These are phyloP conservation scores for Hyaloperonospora arabidopsidis DNA, from an alignment of 352 stramenopile species.

Conservation along the genomic window DNA sequence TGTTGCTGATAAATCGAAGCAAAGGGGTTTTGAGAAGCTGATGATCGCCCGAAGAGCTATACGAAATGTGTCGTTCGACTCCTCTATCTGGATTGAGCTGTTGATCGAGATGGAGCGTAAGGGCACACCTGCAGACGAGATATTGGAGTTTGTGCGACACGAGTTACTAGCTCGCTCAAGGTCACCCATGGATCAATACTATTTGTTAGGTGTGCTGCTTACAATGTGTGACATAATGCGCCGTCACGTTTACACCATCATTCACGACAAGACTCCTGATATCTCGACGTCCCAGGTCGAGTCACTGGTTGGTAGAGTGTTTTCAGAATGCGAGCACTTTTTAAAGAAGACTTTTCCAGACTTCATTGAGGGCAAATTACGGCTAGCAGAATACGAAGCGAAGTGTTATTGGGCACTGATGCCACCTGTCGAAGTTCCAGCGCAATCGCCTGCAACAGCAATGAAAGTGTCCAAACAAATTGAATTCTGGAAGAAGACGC, in stretches of 20 bases:
- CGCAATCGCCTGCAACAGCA: neutral
- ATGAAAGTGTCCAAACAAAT: slow-evolving; percentile 25
- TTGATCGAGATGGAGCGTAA: slow-evolving; percentile 44
- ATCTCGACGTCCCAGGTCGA: slow-evolving; percentile 16
- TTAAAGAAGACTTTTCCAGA: slow-evolving; percentile 29
- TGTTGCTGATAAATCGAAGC: neutral
- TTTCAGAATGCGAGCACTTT: slow-evolving; percentile 31
- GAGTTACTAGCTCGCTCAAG: slow-evolving; percentile 28
- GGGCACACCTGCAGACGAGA: slow-evolving; percentile 2
- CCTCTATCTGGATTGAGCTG: slow-evolving; percentile 43
- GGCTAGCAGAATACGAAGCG: slow-evolving; percentile 40
- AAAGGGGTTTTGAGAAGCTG: slow-evolving; percentile 12
- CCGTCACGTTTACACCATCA: slow-evolving; percentile 14
- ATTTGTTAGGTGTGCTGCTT: slow-evolving; percentile 42
- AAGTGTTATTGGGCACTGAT: slow-evolving; percentile 36
- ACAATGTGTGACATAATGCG: slow-evolving; percentile 40
- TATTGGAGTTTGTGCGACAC: slow-evolving; percentile 22
- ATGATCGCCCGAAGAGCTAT: slow-evolving; percentile 31
- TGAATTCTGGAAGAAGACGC: slow-evolving; percentile 27
- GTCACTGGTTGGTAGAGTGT: slow-evolving; percentile 22
- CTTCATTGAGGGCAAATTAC: slow-evolving; percentile 25
- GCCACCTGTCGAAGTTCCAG: slow-evolving; percentile 5
- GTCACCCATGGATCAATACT: slow-evolving; percentile 47
- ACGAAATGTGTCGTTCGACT: slow-evolving; percentile 66
- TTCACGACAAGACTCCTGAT: slow-evolving; percentile 9